Conservation (phyloP, 805 yeast species). For the Lachancea sp. region DNA sequence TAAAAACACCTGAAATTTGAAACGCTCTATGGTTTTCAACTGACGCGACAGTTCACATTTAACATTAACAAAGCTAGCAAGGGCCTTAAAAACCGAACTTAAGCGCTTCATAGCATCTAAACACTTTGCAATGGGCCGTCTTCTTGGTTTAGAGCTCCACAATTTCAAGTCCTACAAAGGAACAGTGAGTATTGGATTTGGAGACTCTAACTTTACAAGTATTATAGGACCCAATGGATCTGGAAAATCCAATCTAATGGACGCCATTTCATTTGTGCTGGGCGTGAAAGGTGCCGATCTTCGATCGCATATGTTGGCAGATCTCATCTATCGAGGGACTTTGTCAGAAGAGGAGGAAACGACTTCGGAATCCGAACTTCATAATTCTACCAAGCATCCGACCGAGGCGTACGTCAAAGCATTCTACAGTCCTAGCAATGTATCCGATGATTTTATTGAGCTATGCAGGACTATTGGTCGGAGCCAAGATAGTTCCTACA, state of each 20-base stretch:
- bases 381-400: conserved; percentile 14
- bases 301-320: conserved; percentile 66
- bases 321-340: conserved; percentile 73
- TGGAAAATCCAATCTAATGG: conserved; percentile 96
- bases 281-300: conserved; percentile 74
- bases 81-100: not conserved
- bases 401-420: conserved; percentile 71
- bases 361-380: conserved; percentile 10
- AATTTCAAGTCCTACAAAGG: conserved; percentile 93
- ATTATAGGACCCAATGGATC: conserved; percentile 99
- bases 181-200: conserved; percentile 69
- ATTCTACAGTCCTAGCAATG: conserved; percentile 45
- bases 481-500: conserved; percentile 61
- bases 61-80: not conserved
- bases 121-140: conserved; percentile 59
- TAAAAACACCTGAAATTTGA: not conserved
- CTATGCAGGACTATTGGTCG: conserved; percentile 57
- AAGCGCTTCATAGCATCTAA: not conserved
- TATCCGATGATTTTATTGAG: conserved; percentile 42
- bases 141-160: conserved; percentile 67
- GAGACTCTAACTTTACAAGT: conserved; percentile 75
- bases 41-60: not conserved
- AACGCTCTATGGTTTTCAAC: not conserved
- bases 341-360: conserved; percentile 19
- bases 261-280: conserved; percentile 89